These are phyloP conservation scores for Solanum corneliomulleri DNA, from an alignment of 257 asterid genomes.

Conservation along the genomic window DNA sequence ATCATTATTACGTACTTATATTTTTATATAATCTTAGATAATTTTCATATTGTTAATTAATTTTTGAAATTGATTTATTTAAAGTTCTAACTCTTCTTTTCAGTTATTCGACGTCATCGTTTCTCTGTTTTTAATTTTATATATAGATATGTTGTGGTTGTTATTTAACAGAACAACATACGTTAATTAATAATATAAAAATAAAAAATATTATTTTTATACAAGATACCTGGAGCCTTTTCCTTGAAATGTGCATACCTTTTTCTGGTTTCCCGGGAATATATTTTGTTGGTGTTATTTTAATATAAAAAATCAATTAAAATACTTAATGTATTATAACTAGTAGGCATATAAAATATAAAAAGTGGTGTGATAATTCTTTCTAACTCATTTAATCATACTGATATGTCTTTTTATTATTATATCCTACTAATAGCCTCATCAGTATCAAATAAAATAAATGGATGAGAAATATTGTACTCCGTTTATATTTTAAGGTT, in stretches of 20 bases:
- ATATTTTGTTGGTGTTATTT: neutral
- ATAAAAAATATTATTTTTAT: neutral
- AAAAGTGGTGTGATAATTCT: too few species aligned
- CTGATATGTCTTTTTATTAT: too few species aligned
- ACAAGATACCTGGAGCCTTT: neutral
- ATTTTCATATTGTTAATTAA: neutral
- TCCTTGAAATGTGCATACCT: neutral
- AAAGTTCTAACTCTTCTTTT: neutral
- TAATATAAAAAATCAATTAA: too few species aligned
- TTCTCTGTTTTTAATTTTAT: neutral
- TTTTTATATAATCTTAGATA: neutral
- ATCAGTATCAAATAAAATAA: neutral
- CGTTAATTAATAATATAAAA: neutral
- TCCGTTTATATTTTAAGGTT: too few species aligned
- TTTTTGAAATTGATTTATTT: neutral
- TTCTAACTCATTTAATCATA: neutral
- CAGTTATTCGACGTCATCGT: neutral
- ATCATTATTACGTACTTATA: neutral
- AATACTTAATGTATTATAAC: too few species aligned
- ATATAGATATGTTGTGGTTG: neutral
- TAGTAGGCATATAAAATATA: neutral
- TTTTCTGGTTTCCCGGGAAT: neutral
- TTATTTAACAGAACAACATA: neutral
- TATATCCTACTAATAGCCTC: neutral
- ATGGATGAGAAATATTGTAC: neutral